Evolutionary conservation across 108 stramenopile species (phyloP), one percentile per base, ranked within the genome.

Genomic region (Cyclotella kingstonii): DNA sequence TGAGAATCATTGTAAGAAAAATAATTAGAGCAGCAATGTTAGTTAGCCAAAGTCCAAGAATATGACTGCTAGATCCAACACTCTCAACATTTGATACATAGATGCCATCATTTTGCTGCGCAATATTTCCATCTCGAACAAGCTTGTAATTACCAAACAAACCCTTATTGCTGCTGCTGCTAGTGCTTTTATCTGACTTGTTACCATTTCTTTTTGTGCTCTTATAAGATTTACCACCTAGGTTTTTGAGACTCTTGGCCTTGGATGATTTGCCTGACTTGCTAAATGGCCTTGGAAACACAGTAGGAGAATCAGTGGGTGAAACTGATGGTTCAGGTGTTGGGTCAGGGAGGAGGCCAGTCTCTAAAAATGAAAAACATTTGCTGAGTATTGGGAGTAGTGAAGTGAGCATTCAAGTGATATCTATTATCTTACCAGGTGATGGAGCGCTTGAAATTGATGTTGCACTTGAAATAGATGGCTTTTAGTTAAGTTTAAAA

Each of bases 381-480:
- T 8, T 4, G 9, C 12, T 51, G 19, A 9, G 45, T 17, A 18
- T 46, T 46, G 9, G 10, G 45, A 40, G 4, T 15, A 14, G 2
- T 46, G 3, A 1, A 3, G 2, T 22, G 23, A 46, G 8, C 5
- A 17, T 23, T 46, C 15, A 46, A 46, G 21, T 23, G 5, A 46
- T 46, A 17, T 8, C 21, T 11, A 26, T 51, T 19, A 51, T 25
- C 5, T 56, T 39, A 39, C 8, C 39, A 56, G 4, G 55, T 15
- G 53, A 54, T 18, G 53, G 53, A 21, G 55, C 55, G 28, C 40
- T 26, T 15, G 55, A 56, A 39, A 41, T 39, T 27, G 55, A 56
- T 3, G 55, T 39, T 39, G 39, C 55, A 56, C 55, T 56, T 26
- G 55, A 56, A 19, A 54, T 54, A 17, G 53, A 54, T 38, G 53